Percentiles rank a stretch among this genome's conserved stretches.
phyloP scores from a whole-genome alignment of 345 rosid genomes.

The Corchorus capsularis region DNA sequence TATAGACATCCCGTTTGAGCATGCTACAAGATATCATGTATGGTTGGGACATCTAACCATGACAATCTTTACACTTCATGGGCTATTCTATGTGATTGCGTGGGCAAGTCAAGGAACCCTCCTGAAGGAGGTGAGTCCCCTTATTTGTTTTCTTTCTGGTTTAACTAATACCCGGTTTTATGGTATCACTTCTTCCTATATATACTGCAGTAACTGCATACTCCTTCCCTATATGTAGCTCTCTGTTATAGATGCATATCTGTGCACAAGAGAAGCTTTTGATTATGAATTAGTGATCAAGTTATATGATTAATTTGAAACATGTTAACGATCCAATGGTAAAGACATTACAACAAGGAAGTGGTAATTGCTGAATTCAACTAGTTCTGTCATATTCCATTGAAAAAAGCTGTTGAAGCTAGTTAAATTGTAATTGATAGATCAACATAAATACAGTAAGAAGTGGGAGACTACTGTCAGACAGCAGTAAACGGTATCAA shows the following conservation, averaged over 20 bases:
- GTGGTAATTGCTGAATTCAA: neutral
- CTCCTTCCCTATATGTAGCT: neutral
- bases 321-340: neutral
- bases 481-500: too few relatives aligned
- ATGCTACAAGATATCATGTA: slow-evolving; percentile 84
- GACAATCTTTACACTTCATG: slow-evolving; percentile 79
- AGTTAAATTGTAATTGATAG: neutral
- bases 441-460: neutral
- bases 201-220: neutral
- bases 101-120: slow-evolving; percentile 67
- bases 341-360: neutral
- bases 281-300: neutral
- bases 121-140: slow-evolving; percentile 50
- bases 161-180: neutral
- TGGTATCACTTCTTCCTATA: neutral
- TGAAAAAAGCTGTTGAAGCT: neutral
- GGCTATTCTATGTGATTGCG: slow-evolving; percentile 56
- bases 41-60: slow-evolving; percentile 94
- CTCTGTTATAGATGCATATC: neutral
- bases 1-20: slow-evolving; percentile 83
- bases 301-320: neutral
- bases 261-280: neutral
- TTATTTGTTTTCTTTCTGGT: neutral
- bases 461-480: too few relatives aligned
- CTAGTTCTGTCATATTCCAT: neutral